Evolutionary conservation across 2,329 filamentous ascomycete species (phyloP).

Genomic region (Hirsutella thompsonii): DNA sequence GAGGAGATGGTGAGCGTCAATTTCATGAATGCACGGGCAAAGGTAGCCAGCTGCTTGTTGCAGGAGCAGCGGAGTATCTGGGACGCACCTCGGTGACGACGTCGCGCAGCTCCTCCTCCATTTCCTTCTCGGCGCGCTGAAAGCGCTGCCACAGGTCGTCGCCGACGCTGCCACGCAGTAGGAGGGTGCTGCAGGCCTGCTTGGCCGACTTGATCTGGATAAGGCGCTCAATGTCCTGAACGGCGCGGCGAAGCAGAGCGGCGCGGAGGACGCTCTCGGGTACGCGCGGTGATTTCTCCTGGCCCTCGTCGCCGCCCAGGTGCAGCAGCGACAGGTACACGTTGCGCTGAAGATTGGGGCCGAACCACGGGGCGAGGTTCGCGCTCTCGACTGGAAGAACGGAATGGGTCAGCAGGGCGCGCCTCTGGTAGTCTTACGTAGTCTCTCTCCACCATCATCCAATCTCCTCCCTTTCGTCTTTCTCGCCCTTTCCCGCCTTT

Average conservation of each 20-base stretch:
- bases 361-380: slow-evolving; percentile 89
- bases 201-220: slow-evolving; percentile 82
- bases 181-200: slow-evolving; percentile 67
- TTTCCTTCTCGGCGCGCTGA: slow-evolving; percentile 85
- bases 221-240: slow-evolving; percentile 86
- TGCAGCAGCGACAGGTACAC: slow-evolving; percentile 90
- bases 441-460: too few species aligned
- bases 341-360: slow-evolving; percentile 79
- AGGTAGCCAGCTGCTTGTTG: too few species aligned
- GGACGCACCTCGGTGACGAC: slow-evolving; percentile 77
- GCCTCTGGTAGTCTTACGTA: neutral
- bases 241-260: slow-evolving; percentile 75
- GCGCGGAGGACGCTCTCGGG: slow-evolving; percentile 81
- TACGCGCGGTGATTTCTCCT: slow-evolving; percentile 55
- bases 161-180: slow-evolving; percentile 85
- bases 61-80: too few species aligned
- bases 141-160: slow-evolving; percentile 95
- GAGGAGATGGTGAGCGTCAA: neutral
- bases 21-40: neutral
- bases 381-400: slow-evolving; percentile 62
- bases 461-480: too few species aligned
- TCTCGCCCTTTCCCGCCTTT: neutral
- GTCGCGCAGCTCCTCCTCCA: slow-evolving; percentile 90
- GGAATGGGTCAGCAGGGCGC: slow-evolving; percentile 5
- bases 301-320: slow-evolving; percentile 47